These are phyloP conservation scores for Salvia miltiorrhiza DNA, from an alignment of 257 asterid species.

Conservation along the genomic window DNA sequence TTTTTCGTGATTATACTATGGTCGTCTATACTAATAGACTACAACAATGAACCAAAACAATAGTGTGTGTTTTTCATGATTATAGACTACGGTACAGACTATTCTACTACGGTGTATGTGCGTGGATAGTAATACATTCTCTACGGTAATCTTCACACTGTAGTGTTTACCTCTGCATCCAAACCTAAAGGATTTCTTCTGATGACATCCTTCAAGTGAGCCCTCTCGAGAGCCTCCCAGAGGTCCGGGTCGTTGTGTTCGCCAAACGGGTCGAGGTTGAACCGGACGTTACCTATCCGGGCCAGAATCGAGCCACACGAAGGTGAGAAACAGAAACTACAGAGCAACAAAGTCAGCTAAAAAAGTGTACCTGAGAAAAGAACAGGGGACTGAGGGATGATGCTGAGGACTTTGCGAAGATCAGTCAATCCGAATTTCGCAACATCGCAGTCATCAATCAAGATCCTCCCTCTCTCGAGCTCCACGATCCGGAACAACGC, in stretches of 20 bases:
- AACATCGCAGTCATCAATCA: constrained; percentile 58
- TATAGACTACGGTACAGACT: too few relatives aligned
- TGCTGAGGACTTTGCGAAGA: constrained; percentile 61
- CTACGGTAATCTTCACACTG: too few relatives aligned
- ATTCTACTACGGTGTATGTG: too few relatives aligned
- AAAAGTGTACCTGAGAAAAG: constrained; percentile 63
- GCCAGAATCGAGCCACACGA: not conserved
- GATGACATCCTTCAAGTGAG: constrained; percentile 76
- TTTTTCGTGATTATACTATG: too few relatives aligned
- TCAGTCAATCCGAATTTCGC: constrained; percentile 60
- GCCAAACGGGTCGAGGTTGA: constrained; percentile 85
- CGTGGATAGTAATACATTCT: too few relatives aligned
- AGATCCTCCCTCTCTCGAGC: constrained; percentile 63
- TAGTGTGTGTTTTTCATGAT: too few relatives aligned
- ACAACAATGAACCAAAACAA: too few relatives aligned
- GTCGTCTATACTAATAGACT: too few relatives aligned
- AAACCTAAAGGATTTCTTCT: constrained; percentile 62
- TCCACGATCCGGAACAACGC: constrained; percentile 76
- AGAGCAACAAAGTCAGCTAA: not conserved
- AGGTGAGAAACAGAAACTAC: not conserved
- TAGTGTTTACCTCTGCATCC: constrained; percentile 88
- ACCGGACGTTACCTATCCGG: constrained; percentile 62
- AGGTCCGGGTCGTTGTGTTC: constrained; percentile 78
- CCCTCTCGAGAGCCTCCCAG: constrained; percentile 89
- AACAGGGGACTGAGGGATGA: constrained; percentile 84